Conservation (phyloP, 2,329 filamentous ascomycete genomes). For the Fusarium agapanthi region DNA sequence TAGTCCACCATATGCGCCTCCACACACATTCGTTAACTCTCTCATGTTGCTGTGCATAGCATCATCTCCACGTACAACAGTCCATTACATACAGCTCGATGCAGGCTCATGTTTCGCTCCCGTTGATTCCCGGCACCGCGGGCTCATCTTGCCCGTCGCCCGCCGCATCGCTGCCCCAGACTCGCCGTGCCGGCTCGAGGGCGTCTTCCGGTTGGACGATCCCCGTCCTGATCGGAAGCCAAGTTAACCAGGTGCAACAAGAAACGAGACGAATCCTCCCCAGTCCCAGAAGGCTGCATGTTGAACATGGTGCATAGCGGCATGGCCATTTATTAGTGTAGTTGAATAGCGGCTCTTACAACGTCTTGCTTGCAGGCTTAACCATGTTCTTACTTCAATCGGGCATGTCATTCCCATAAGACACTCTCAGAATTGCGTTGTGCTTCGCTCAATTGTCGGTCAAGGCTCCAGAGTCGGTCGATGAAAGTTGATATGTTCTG, state of each 20-base stretch:
- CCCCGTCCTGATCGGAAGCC: constrained; percentile 31
- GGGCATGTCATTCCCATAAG: constrained; percentile 1
- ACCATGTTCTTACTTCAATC: constrained; percentile 20
- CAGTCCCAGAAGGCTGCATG: constrained; percentile 34
- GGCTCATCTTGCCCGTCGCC: constrained; percentile 29
- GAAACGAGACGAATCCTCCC: constrained; percentile 22
- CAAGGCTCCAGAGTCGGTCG: constrained; percentile 26
- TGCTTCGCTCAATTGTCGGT: constrained; percentile 29
- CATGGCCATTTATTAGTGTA: constrained; percentile 4
- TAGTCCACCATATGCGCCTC: constrained; percentile 3
- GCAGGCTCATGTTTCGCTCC: constrained; percentile 14
- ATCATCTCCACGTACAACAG: constrained; percentile 16
- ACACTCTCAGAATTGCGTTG: neutral
- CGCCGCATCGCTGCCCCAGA: constrained; percentile 17
- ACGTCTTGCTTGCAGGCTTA: neutral
- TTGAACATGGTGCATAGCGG: neutral
- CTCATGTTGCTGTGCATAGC: constrained; percentile 4
- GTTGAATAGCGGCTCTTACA: neutral
- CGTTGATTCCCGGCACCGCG: constrained; percentile 39
- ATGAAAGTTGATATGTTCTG: constrained; percentile 29
- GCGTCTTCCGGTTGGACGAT: constrained; percentile 39
- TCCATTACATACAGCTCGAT: constrained; percentile 12
- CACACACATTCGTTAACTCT: neutral
- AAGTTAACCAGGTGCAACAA: constrained; percentile 20
- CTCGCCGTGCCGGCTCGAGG: constrained; percentile 33